Evolutionary conservation across 768 basidiomycete species (phyloP), one percentile per base, ranked within the genome.

Genomic region (Lactarius deliciosus): DNA sequence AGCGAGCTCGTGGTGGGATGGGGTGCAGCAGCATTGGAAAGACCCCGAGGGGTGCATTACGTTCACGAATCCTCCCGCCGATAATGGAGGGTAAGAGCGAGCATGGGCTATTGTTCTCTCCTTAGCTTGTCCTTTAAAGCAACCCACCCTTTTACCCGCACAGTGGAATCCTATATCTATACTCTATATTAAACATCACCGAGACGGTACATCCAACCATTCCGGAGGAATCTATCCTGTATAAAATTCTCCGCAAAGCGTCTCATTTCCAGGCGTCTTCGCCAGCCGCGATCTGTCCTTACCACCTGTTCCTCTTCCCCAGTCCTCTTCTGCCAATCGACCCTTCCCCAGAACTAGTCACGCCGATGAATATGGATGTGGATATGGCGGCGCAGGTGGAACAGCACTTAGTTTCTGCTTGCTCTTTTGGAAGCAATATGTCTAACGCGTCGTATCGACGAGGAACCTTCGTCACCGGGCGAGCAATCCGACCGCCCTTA

Each of bases 1-100:
- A 16, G 87, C 86, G 3, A 82, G 78, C 66, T 87, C 88, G 60
- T 94, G 90, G 87, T 93, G 90, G 90, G 92, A 91, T 73, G 92
- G 92, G 2, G 77, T 86, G 16, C 65, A 55, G 43, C 34, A 30
- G 8, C 62, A 68, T 30, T 64, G 62, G 66, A 68, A 56, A 43
- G 63, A 64, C 18, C 5, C 58, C 18, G 32, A 64, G 8, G 66
- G 63, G n/a, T 60, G 58, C 30, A 64, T 68, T 11, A 22, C 16
- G 13, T 68, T 68, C 36, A 50, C 63, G 18, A 56, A 28, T 22
- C 53, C 61, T 34, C 57, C 61, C 25, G 8, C 53, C n/a, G 40
- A 55, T 16, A 16, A 32, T 55, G 18, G 5, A 40, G 50, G 28
- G 13, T 55, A 36, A 50, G 47, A 22, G 20, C 43, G 57, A 41